Evolutionary conservation across 2,329 filamentous ascomycete genomes (phyloP).

Genomic region (Colletotrichum plurivorum): DNA sequence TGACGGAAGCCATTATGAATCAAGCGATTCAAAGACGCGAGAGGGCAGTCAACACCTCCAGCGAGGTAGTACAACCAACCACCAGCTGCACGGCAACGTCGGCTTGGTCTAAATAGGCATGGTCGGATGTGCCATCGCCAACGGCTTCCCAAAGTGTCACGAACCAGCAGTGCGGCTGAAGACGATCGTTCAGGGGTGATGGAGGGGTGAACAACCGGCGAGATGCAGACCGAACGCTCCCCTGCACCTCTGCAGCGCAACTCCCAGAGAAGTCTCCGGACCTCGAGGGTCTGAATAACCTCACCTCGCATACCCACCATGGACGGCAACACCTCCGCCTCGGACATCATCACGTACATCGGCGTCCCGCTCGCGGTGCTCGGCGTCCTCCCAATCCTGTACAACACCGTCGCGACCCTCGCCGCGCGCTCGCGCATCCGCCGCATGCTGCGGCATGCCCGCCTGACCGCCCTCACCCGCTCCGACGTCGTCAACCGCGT

Average conservation of each 20-base stretch:
- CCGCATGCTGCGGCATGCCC: constrained; percentile 69
- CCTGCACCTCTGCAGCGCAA: not conserved
- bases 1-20: too few relatives aligned
- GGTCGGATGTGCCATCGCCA: constrained; percentile 14
- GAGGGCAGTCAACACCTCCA: not conserved
- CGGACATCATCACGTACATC: constrained; percentile 40
- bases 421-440: constrained; percentile 72
- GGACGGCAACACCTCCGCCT: constrained; percentile 4
- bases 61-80: not conserved
- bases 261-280: not conserved
- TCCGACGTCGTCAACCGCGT: constrained; percentile 76
- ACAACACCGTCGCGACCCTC: constrained; percentile 74
- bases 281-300: constrained; percentile 9
- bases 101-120: constrained; percentile 19
- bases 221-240: not conserved
- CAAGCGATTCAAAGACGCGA: too few relatives aligned
- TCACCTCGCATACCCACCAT: not conserved
- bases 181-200: constrained; percentile 14
- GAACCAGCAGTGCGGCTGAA: constrained; percentile 34
- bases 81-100: not conserved
- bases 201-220: not conserved
- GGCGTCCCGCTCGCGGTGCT: constrained; percentile 68
- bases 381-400: constrained; percentile 75
- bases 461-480: constrained; percentile 72
- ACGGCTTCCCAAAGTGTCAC: constrained; percentile 22